A percentile compares a stretch with the other conserved stretches of the same genome.
Evolutionary conservation across 169 alveolate genomes (phyloP).

Genomic region (Theileria equi): DNA sequence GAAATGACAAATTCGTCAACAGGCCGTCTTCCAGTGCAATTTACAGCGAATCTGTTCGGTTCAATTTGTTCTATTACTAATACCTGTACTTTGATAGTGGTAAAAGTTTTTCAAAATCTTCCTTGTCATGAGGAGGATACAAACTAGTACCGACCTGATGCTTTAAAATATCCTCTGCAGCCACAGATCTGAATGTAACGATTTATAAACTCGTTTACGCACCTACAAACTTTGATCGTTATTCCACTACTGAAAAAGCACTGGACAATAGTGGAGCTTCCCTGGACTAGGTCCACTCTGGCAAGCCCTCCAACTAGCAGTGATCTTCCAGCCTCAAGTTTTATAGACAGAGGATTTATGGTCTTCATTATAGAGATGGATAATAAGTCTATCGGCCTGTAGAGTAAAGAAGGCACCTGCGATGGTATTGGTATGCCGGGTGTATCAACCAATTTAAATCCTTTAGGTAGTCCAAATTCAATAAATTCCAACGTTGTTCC

Average conservation of each 20-base stretch:
- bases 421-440: constrained; percentile 80
- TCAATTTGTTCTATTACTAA: constrained; percentile 5
- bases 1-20: constrained; percentile 78
- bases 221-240: constrained; percentile 55
- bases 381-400: constrained; percentile 64
- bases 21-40: constrained; percentile 51
- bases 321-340: constrained; percentile 69
- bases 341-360: constrained; percentile 68
- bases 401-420: constrained; percentile 66
- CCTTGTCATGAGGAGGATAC: constrained; percentile 59
- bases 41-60: constrained; percentile 26
- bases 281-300: constrained; percentile 60
- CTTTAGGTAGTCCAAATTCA: constrained; percentile 78
- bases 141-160: constrained; percentile 67
- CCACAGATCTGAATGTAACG: constrained; percentile 20
- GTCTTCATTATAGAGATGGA: constrained; percentile 61
- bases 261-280: constrained; percentile 20
- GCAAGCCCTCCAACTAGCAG: constrained; percentile 72
- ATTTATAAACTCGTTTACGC: not conserved
- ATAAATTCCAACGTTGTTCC: constrained; percentile 82
- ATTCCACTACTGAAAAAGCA: constrained; percentile 33
- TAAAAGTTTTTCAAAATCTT: constrained; percentile 23
- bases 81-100: constrained; percentile 56
- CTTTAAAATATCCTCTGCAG: constrained; percentile 60
- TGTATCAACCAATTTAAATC: constrained; percentile 79